A percentile compares a stretch with the other conserved stretches of the same genome.
Conservation (phyloP, 345 rosid genomes). For the Gossypium raimondii region DNA sequence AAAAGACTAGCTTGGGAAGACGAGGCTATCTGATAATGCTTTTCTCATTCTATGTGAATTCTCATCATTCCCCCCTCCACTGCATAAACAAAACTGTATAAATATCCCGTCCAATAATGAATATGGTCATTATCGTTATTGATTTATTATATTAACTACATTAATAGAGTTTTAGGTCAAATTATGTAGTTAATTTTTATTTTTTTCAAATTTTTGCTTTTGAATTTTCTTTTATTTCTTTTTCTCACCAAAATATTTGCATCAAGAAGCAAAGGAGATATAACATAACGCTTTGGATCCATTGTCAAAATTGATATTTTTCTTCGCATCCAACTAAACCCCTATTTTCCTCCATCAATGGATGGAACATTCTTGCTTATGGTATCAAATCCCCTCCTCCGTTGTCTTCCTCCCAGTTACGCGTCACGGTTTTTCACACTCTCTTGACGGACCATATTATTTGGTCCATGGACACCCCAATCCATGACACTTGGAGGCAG, state of each 20-base stretch:
- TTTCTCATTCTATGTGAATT: not conserved
- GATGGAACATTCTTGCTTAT: not conserved
- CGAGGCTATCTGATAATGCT: not conserved
- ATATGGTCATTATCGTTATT: too few species aligned
- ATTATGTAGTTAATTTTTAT: too few species aligned
- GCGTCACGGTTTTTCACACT: slow-evolving; percentile 84
- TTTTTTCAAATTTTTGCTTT: too few species aligned
- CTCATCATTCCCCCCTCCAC: not conserved
- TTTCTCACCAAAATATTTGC: not conserved
- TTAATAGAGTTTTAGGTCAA: too few species aligned
- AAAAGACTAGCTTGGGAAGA: too few species aligned
- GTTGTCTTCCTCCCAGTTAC: slow-evolving; percentile 47
- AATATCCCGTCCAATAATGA: too few species aligned
- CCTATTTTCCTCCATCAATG: not conserved
- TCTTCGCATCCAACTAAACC: not conserved
- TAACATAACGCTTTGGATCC: not conserved
- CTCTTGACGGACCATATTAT: slow-evolving; percentile 76
- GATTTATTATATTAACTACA: too few species aligned
- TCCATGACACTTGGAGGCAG: slow-evolving; percentile 90
- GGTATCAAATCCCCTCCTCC: not conserved
- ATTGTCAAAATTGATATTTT: not conserved
- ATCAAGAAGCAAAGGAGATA: not conserved
- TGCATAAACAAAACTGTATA: too few species aligned
- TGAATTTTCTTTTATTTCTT: not conserved
- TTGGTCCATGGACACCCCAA: slow-evolving; percentile 74